These are phyloP conservation scores for Boletus austroedulis DNA, from an alignment of 1,284 basidiomycete genomes.

Conservation along the genomic window DNA sequence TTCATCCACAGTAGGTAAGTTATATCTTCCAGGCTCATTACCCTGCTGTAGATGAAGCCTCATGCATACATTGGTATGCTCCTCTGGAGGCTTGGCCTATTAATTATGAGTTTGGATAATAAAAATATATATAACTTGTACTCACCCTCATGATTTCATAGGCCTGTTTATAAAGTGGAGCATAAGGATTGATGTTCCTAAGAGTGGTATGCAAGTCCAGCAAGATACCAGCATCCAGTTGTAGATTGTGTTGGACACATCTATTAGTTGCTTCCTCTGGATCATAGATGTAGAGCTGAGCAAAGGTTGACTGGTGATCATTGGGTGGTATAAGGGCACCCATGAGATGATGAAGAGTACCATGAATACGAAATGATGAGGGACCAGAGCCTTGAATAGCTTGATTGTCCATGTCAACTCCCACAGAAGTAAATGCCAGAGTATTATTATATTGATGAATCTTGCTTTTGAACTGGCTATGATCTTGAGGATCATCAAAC, in stretches of 20 bases:
- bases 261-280: slow-evolving; percentile 13
- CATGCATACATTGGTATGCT: neutral
- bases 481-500: slow-evolving; percentile 12
- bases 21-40: slow-evolving; percentile 28
- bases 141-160: slow-evolving; percentile 22
- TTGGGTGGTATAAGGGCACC: slow-evolving; percentile 11
- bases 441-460: slow-evolving; percentile 41
- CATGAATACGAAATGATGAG: slow-evolving; percentile 38
- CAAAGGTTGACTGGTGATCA: slow-evolving; percentile 32
- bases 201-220: slow-evolving; percentile 31
- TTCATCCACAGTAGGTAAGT: slow-evolving; percentile 30
- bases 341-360: slow-evolving; percentile 34
- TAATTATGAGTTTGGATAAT: slow-evolving; percentile 30
- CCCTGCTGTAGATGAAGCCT: neutral
- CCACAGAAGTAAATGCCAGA: slow-evolving; percentile 32
- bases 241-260: slow-evolving; percentile 20
- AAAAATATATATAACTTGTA: slow-evolving; percentile 34
- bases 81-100: neutral
- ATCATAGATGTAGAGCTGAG: slow-evolving; percentile 31
- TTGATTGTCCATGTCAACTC: too few relatives aligned
- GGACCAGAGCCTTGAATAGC: slow-evolving; percentile 33
- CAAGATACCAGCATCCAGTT: slow-evolving; percentile 26
- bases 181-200: slow-evolving; percentile 31
- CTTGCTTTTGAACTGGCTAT: slow-evolving; percentile 24
- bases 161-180: slow-evolving; percentile 28